Base-by-base conservation (phyloP, 495 filamentous ascomycete genomes). In the Saxispiralis lemnorum region DNA sequence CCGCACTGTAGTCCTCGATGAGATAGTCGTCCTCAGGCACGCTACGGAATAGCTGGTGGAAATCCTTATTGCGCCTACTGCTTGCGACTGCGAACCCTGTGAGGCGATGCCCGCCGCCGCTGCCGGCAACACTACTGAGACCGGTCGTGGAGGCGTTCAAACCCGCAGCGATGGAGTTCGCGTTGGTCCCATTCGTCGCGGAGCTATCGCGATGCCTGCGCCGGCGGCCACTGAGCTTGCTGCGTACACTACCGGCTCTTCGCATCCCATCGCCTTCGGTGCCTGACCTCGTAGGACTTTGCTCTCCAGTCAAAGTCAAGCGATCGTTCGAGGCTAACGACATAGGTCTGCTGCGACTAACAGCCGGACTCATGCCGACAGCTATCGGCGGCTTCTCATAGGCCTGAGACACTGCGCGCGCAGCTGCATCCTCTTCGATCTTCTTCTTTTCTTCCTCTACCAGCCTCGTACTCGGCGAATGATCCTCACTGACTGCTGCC, bases 1-100 rank as follows among this genome's bases (percentile, higher is more conserved):
- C 89, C 56, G 87, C 93, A 56, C 92, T 94, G 58, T 95, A 99
- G 59, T 99, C 89, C 56, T 99, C 89, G 47, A 99, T 96, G 10
- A 99, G 68, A 51, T 89, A 95, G 58, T 99, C 89, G 51, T 96
- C 89, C 46, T 99, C 89, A 1, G 89, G 89, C 1, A 99, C 92
- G 51, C 85, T 95, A 57, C 83, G 79, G 67, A 99, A 99, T 14
- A 93, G 63, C 36, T 73, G 71, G 54, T 99, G 89, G 48, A 96
- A 99, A 57, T 96, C 92, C 21, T 83, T 69, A 59, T 99, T 99
- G 19, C 89, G 76, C 63, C 89, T 94, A 62, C 88, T 92, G 55
- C 78, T 88, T 37, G 89, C 89, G 39, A 96, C 85, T 40, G 92
- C 88, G 61, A 99, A 96, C 2, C 92, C 92, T 12, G 88, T 94